Evolutionary conservation across 768 basidiomycete species (phyloP), one percentile per base, ranked within the genome.

Genomic region (Gautieria morchelliformis): DNA sequence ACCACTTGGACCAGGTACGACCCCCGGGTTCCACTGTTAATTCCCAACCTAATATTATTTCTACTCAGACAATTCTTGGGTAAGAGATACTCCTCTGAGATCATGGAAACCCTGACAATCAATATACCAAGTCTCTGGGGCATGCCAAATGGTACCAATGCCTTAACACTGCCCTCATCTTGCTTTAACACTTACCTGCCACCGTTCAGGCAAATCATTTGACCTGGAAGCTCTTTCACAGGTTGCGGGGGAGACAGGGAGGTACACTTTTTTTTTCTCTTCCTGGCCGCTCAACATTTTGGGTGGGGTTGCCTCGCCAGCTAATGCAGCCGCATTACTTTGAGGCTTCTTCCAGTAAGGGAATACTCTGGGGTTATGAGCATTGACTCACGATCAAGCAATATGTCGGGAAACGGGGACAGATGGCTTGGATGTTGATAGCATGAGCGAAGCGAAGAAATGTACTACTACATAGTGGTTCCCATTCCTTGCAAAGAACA

Each of bases 201-300:
- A 22, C 4, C 15, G 19, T 5, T 39, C 42, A 82, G 85, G 83
- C 35, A 86, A 87, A 70, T 77, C 86, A 62, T 86, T 87, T 66
- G 85, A 87, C 66, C 70, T 87, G 39, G 85, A 87, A 66, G 74
- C 75, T 58, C 72, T 87, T 2, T 77, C 82, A 12, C 68, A 76
- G 58, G 69, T 71, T 8, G 87, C 83, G 64, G 76, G 75, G 5
- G 77, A 78, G 59, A 79, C 77, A 1, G 75, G 78, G 5, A 70
- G 83, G 62, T 87, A 84, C 65, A 83, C 82, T 10, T 86, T 89
- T 67, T 87, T 87, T 75, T 85, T 87, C 70, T 76, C 83, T 1
- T 86, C 83, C 2, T 86, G 83, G 84, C 85, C 85, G 0, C 71
- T 89, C 60, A 79, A 85, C 66, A 79, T 87, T 49, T 78, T 85